Conservation (phyloP, 768 basidiomycete species). For the Serendipita indica region DNA sequence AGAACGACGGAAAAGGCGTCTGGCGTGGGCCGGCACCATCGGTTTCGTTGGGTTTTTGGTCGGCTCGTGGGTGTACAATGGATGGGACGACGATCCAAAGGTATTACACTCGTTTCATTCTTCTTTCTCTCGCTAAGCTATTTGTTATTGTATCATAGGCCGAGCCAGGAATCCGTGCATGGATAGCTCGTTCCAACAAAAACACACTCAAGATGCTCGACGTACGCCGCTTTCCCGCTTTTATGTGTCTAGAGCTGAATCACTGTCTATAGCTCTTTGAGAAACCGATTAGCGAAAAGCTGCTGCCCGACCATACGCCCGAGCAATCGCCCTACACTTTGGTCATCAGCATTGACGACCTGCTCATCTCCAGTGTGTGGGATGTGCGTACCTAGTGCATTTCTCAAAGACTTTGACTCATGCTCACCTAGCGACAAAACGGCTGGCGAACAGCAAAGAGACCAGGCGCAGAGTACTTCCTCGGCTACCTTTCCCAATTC, state of each 20-base stretch:
- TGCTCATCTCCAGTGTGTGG: slow-evolving; percentile 86
- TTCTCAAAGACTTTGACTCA: neutral
- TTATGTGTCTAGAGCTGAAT: neutral
- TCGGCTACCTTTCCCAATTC: slow-evolving; percentile 93
- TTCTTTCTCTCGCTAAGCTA: slow-evolving; percentile 5
- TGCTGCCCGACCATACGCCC: slow-evolving; percentile 77
- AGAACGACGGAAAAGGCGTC: slow-evolving; percentile 49
- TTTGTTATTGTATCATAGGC: neutral
- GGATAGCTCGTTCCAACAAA: slow-evolving; percentile 10
- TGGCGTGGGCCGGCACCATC: slow-evolving; percentile 32
- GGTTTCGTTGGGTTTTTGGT: slow-evolving; percentile 41
- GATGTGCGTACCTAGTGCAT: slow-evolving; percentile 47
- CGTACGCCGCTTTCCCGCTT: slow-evolving; percentile 12
- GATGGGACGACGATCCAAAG: slow-evolving; percentile 65
- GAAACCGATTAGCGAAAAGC: slow-evolving; percentile 84
- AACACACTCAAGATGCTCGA: slow-evolving; percentile 18
- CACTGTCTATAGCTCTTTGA: slow-evolving; percentile 59
- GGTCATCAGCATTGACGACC: slow-evolving; percentile 78
- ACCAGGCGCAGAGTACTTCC: slow-evolving; percentile 95
- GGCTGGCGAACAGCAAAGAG: slow-evolving; percentile 98
- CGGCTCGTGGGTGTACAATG: slow-evolving; percentile 47
- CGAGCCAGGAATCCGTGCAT: slow-evolving; percentile 2
- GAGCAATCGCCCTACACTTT: slow-evolving; percentile 84
- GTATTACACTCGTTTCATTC: neutral
- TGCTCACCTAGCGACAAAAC: slow-evolving; percentile 49